Evolutionary conservation across 305 asterid species (phyloP).

Genomic region (Fraxinus albicans): DNA sequence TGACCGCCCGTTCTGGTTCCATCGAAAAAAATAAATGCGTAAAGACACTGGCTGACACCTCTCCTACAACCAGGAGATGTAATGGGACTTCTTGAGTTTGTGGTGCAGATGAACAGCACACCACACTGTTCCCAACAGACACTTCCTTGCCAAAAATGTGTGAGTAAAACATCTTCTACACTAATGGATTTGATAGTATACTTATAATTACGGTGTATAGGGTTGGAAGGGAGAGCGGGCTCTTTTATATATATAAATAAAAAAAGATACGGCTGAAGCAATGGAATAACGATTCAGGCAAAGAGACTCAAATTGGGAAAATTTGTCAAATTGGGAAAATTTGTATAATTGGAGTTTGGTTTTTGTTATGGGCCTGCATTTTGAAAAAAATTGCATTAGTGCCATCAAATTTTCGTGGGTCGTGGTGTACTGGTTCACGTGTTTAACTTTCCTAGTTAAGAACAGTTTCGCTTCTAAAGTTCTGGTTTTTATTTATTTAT

Average conservation of each 20-base stretch:
- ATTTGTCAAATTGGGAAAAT: too few relatives aligned
- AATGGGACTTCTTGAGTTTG: slow-evolving; percentile 69
- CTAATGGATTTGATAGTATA: neutral
- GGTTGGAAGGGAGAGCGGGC: slow-evolving; percentile 32
- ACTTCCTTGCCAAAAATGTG: slow-evolving; percentile 68
- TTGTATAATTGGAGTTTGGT: neutral
- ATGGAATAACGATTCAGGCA: neutral
- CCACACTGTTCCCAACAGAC: slow-evolving; percentile 89
- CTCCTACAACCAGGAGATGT: too few relatives aligned
- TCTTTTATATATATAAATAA: too few relatives aligned
- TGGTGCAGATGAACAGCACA: slow-evolving; percentile 90
- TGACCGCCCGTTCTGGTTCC: too few relatives aligned
- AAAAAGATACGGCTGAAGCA: too few relatives aligned
- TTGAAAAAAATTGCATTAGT: slow-evolving; percentile 23
- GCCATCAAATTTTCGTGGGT: slow-evolving; percentile 24
- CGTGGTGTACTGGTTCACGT: neutral
- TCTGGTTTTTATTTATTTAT: too few relatives aligned
- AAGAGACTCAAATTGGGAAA: slow-evolving; percentile 40
- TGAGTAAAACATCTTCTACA: slow-evolving; percentile 67
- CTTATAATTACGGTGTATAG: neutral
- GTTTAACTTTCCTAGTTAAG: too few relatives aligned
- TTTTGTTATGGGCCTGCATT: slow-evolving; percentile 3
- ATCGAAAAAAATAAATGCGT: too few relatives aligned
- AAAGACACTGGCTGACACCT: too few relatives aligned
- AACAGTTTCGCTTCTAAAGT: too few relatives aligned